A percentile compares a stretch with the other conserved stretches of the same genome.
Evolutionary conservation across 257 asterid species (phyloP).

Genomic region (Jasminum sambac): DNA sequence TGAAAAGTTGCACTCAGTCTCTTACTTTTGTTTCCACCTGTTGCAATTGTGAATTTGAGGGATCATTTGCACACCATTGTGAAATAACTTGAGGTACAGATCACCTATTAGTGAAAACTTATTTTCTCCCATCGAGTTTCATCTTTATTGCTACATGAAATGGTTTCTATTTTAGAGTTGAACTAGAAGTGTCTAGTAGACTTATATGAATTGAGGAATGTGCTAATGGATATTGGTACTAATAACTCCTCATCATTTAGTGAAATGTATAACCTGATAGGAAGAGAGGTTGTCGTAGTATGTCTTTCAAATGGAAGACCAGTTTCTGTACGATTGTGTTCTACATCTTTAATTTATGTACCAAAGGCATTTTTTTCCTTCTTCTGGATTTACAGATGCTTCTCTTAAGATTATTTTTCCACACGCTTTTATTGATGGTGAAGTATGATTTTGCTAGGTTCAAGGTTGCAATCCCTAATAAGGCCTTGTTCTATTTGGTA

Average conservation of each 20-base stretch:
- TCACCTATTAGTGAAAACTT: conserved; percentile 34
- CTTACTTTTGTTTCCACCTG: conserved; percentile 56
- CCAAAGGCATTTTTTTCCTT: not conserved
- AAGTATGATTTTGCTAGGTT: not conserved
- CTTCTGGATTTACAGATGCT: not conserved
- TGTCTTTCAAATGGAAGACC: not conserved
- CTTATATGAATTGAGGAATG: conserved; percentile 17
- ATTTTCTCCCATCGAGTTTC: conserved; percentile 26
- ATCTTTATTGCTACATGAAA: conserved; percentile 16
- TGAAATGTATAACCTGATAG: not conserved
- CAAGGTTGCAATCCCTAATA: not conserved
- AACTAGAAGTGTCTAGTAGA: conserved; percentile 24
- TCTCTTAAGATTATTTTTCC: not conserved
- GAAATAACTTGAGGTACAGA: conserved; percentile 64
- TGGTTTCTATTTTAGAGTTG: conserved; percentile 10
- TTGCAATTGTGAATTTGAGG: conserved; percentile 67
- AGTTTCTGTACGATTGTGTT: not conserved
- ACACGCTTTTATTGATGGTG: not conserved
- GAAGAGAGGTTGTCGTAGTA: conserved; percentile 2
- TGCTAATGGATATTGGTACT: conserved; percentile 23
- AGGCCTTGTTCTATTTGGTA: too few species aligned
- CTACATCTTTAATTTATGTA: conserved; percentile 1
- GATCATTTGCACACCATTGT: conserved; percentile 49
- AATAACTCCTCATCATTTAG: not conserved
- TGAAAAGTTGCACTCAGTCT: conserved; percentile 54